Evolutionary conservation across 2,329 filamentous ascomycete species (phyloP), one percentile per base, ranked within the genome.

Genomic region (Colletotrichum sp.): DNA sequence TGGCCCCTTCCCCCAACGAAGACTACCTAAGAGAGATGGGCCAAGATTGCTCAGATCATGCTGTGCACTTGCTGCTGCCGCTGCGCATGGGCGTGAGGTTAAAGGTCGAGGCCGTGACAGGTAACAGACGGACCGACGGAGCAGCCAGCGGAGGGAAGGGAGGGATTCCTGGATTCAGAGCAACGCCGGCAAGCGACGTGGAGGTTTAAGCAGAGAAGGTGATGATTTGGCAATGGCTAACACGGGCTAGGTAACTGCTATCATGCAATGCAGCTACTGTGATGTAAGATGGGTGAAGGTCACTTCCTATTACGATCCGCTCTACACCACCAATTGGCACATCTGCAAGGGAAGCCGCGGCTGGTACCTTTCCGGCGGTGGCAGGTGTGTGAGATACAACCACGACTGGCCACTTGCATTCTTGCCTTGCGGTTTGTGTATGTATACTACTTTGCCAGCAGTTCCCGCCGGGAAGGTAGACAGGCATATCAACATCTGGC

Each of bases 81-180:
- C 57, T 30, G 18, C 34, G 26, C 32, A 52, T 52, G 70, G 74
- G 70, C 63, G 70, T 76, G 70, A 73, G 70, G 73, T 49, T 69
- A 76, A 76, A 72, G 60, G 39, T 66, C 34, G 24, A 57, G 32
- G 62, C 44, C 18, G 34, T 49, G 63, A 21, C 32, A 69, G 63
- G n/a, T 64, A 55, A 68, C 26, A 49, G 44, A 72, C 73, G 70
- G 63, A 76, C 34, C 24, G 57, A 24, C 67, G 71, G 59, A 64
- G 44, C 62, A 65, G 30, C 16, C 39, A 44, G 44, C 39, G 70
- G 65, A 60, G 15, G 57, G 36, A 39, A 60, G 64, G 57, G 26
- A 69, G 36, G 64, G 60, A 69, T 21, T 32, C 44, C 44, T 52
- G 18, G 57, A 26, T 44, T 64, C 28, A 16, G 16, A 26, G 4